Base-by-base conservation (phyloP, 768 basidiomycete species). In the Boletus subcaerulescens region DNA sequence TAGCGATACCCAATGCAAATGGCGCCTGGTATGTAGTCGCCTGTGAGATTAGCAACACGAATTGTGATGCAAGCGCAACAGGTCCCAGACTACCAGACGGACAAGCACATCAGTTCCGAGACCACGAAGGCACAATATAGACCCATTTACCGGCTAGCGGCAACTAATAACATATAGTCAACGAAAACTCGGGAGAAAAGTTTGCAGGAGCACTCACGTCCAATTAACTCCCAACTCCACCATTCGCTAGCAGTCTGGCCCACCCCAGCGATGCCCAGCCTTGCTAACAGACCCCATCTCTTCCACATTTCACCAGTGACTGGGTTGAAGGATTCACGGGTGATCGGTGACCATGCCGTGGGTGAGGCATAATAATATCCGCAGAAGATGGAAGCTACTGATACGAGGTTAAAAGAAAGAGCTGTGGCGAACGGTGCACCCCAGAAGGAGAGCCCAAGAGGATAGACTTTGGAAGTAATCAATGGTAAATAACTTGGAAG, bases 161-260 rank as follows among this genome's bases (percentile, higher is more conserved):
- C 80, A 42, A 82, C 80, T 83, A 36, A n/a, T 9, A 11, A 9
- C 13, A 42, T 11, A 32, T 13, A 35, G 24, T 57, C 33, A 54
- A 50, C 31, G n/a, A 47, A 40, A 9, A 48, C 39, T 8, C 29
- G 26, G 17, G 13, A 45, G 18, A 44, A 22, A 32, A 42, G 0
- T 13, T 2, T 11, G 13, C 29, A 38, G 32, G 20, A 17, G 33
- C 12, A 62, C 69, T 60, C 50, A 71, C 69, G 73, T 22, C 85
- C 86, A 31, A 89, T 71, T 5, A 93, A 79, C 71, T 97, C 94
- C 96, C 96, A 96, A 36, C 89, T 87, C 93, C 95, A 98, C 96
- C 95, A 98, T 71, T 97, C 96, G 5, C 84, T 85, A 1, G 91
- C 91, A 4, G 83, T 87, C 69, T 93, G 92, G 1, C 85, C 52